Conservation (phyloP, 1,284 basidiomycete species). For the Fomitopsis pinicola region DNA sequence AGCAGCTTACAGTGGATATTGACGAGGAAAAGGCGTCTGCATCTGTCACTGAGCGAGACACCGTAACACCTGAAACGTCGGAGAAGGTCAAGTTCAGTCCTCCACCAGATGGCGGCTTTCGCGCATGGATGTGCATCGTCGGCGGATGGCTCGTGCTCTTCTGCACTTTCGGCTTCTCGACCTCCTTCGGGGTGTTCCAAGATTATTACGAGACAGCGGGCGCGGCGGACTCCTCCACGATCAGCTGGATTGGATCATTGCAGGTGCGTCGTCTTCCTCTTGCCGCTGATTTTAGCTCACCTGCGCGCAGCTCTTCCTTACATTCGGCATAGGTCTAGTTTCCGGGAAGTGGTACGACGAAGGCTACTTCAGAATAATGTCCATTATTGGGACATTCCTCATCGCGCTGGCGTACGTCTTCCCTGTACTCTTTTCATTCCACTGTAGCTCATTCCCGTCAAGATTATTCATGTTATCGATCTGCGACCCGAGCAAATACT, state of each 20-base stretch:
- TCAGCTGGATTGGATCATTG: neutral
- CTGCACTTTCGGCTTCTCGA: conserved; percentile 2
- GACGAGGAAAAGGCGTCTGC: neutral
- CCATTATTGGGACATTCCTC: conserved; percentile 24
- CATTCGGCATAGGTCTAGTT: conserved; percentile 26
- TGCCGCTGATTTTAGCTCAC: neutral
- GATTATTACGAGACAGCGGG: neutral
- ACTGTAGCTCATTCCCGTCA: neutral
- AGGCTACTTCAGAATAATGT: conserved; percentile 18
- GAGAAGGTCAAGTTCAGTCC: neutral
- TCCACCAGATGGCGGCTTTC: conserved; percentile 4
- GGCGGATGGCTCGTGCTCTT: conserved; percentile 1
- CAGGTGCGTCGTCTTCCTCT: neutral
- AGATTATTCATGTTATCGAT: conserved; percentile 27
- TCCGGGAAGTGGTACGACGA: conserved; percentile 28
- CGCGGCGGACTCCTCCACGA: neutral
- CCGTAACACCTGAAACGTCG: neutral
- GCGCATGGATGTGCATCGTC: conserved; percentile 5
- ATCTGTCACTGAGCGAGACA: neutral
- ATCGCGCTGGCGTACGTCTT: conserved; percentile 5
- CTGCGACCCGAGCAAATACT: conserved; percentile 17
- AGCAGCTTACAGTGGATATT: neutral
- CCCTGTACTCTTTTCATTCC: neutral
- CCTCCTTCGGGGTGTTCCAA: neutral
- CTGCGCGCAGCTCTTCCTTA: conserved; percentile 20